Percentiles rank a stretch among this genome's conserved stretches.
Conservation (phyloP, 2,329 filamentous ascomycete species). For the Intubia oerlemansii region DNA sequence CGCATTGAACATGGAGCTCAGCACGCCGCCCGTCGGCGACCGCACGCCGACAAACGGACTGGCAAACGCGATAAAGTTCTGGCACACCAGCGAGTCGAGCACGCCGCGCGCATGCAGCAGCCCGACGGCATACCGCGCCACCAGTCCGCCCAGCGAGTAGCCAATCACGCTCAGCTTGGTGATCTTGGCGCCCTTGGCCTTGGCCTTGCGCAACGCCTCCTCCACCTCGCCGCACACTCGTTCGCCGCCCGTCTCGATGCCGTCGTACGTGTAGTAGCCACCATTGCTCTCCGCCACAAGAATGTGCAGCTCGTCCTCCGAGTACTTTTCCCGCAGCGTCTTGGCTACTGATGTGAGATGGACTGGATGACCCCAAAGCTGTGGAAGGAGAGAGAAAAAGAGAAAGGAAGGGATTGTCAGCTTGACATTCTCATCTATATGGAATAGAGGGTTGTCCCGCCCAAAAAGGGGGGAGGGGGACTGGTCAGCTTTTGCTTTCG, state of each 20-base stretch:
- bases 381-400: no score
- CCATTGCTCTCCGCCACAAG: constrained; percentile 52
- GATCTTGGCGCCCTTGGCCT: constrained; percentile 45
- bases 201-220: constrained; percentile 34
- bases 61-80: constrained; percentile 89
- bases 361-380: constrained; percentile 61
- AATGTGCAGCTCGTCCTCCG: constrained; percentile 44
- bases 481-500: no score
- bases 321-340: constrained; percentile 36
- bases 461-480: no score
- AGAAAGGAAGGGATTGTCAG: no score
- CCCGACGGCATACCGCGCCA: constrained; percentile 72
- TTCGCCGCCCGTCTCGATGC: constrained; percentile 46
- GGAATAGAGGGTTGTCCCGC: no score
- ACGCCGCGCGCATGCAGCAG: constrained; percentile 62
- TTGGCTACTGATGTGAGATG: constrained; percentile 51
- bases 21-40: constrained; percentile 41
- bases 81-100: constrained; percentile 58
- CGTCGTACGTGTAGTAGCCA: constrained; percentile 51
- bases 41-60: constrained; percentile 64
- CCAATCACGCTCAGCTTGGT: constrained; percentile 71
- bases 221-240: constrained; percentile 46
- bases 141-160: constrained; percentile 74
- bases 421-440: no score
- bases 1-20: constrained; percentile 57